phyloP scores from a whole-genome alignment of 179 eudicot genomes.

The Heliamphora pulchella region DNA sequence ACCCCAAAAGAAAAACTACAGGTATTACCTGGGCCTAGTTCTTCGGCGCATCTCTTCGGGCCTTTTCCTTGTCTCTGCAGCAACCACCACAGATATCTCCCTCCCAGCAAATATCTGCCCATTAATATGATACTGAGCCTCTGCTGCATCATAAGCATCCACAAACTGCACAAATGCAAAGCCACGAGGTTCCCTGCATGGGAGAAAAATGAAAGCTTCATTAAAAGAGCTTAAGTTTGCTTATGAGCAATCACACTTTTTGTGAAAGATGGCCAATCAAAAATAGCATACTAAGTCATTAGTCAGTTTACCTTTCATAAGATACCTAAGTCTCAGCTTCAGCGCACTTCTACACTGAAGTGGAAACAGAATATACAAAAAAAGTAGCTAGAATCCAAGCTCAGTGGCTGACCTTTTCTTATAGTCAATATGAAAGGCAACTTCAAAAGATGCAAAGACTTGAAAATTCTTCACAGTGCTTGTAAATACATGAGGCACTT shows the following conservation, averaged over 20 bases:
- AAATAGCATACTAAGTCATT: background rate
- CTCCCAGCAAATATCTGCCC: conserved; percentile 63
- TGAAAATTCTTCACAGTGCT: conserved; percentile 53
- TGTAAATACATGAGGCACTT: conserved; percentile 45
- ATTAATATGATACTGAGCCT: conserved; percentile 68
- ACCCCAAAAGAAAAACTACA: background rate
- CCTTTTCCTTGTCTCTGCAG: conserved; percentile 62
- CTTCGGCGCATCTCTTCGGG: conserved; percentile 73
- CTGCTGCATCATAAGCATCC: conserved; percentile 58
- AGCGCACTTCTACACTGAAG: conserved; percentile 31
- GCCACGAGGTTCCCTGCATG: conserved; percentile 71
- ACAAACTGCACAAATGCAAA: conserved; percentile 82
- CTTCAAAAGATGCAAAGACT: conserved; percentile 59
- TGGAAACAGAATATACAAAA: conserved; percentile 17
- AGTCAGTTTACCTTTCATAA: conserved; percentile 18
- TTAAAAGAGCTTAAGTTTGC: background rate
- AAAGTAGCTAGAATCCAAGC: conserved; percentile 28
- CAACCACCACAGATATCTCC: conserved; percentile 67
- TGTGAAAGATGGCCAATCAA: background rate
- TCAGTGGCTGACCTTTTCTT: conserved; percentile 46
- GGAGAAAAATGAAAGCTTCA: conserved; percentile 8
- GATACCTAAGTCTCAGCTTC: conserved; percentile 15
- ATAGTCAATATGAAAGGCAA: conserved; percentile 45
- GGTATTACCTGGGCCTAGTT: conserved; percentile 40
- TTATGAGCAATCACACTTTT: background rate